Evolutionary conservation across 2,329 filamentous ascomycete genomes (phyloP).

Genomic region (Chaetomiaceae sp.): DNA sequence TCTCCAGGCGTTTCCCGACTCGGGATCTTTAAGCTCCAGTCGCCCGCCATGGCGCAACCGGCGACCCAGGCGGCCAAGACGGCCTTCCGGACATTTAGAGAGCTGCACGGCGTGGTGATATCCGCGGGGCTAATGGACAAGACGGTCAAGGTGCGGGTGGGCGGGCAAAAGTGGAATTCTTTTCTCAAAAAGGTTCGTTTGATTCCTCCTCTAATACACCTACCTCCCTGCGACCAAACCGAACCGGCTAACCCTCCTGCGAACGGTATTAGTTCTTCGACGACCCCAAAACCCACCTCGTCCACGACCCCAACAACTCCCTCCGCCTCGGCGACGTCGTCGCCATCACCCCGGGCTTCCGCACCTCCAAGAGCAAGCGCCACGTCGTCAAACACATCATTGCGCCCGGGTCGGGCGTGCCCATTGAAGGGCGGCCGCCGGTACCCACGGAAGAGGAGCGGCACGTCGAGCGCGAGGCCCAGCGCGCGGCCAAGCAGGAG

Average conservation of each 20-base stretch:
- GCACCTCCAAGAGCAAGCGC: slow-evolving; percentile 61
- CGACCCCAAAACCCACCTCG: slow-evolving; percentile 60
- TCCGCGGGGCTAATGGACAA: slow-evolving; percentile 73
- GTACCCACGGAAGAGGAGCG: slow-evolving; percentile 63
- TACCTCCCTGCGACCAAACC: not conserved
- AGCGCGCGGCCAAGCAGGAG: slow-evolving; percentile 54
- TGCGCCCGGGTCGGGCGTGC: slow-evolving; percentile 55
- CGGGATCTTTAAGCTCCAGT: too few species aligned
- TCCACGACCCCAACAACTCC: slow-evolving; percentile 73
- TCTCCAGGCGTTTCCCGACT: too few species aligned
- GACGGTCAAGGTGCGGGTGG: slow-evolving; percentile 73
- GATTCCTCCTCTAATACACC: not conserved
- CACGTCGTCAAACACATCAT: slow-evolving; percentile 74
- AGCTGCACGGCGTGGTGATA: slow-evolving; percentile 66
- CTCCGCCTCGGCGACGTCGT: slow-evolving; percentile 72
- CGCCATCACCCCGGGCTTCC: slow-evolving; percentile 62
- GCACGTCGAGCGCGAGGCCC: slow-evolving; percentile 48
- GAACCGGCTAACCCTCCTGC: not conserved
- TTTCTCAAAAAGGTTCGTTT: slow-evolving; percentile 64
- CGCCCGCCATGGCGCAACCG: slow-evolving; percentile 11
- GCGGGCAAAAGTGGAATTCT: slow-evolving; percentile 67
- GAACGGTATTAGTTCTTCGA: slow-evolving; percentile 55
- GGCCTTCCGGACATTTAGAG: slow-evolving; percentile 39
- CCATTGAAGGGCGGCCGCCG: slow-evolving; percentile 60
- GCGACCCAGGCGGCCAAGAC: slow-evolving; percentile 4